Base-by-base conservation (phyloP, 1,284 basidiomycete species). In the Phlebopus sp. region DNA sequence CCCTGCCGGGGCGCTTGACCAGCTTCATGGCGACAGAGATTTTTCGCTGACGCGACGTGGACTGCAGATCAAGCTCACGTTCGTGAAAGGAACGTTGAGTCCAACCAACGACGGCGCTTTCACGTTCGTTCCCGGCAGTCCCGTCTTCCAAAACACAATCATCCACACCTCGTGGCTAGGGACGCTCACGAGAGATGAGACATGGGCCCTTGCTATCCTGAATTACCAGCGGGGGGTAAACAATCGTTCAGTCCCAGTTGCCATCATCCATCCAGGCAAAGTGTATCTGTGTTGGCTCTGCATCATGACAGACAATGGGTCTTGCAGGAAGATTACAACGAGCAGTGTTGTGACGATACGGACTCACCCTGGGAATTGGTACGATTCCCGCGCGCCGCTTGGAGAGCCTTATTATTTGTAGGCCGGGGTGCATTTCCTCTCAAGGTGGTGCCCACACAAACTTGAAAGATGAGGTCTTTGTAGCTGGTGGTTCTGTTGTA, bases 1-100 rank as follows among this genome's bases (percentile, higher is more conserved):
- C 37, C 27, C 27, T 9, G 8, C 27, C 8, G 8, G 10, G 2
- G 10, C 10, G 27, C 27, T 29, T 29, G 27, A 19, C 23, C 31
- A 43, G 31, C 18, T 15, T 23, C 46, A 31, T n/a, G 46, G 46
- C 3, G 46, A 47, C 10, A 43, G n/a, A 13, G 25, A 39, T 18
- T 43, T 43, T 6, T 19, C 14, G 14, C 23, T 43, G 14, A 23
- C 29, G 10, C 42, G 32, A 23, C 32, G 14, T 7, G 42, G 42
- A 15, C 18, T 43, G 32, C 42, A 43, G 32, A 43, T 43, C 34
- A 43, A 39, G 19, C 42, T 43, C 10, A 8, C 3, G 4, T 15
- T 43, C n/a, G 9, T 3, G 13, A 7, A 1, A 15, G 42, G 42
- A 13, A 5, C 17, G 8, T 42, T 23, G 14, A 1, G 40, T 21